Conservation (phyloP, 192 early-diverging fungal species). For the Geranomyces variabilis region DNA sequence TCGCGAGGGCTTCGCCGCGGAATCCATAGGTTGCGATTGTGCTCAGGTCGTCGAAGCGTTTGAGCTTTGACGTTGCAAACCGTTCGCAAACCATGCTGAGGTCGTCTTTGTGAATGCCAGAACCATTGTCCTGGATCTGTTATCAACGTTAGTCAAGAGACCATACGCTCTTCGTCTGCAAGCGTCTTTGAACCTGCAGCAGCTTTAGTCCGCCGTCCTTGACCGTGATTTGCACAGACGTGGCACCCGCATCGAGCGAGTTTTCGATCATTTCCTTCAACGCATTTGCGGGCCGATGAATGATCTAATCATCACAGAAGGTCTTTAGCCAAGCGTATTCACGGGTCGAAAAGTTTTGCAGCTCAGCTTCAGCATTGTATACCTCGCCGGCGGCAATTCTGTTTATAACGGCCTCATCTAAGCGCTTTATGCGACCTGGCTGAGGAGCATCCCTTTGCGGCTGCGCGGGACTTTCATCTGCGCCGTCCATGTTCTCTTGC, state of each 20-base stretch:
- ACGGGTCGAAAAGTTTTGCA: no score
- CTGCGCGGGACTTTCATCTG: not conserved
- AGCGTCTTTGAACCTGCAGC: conserved; percentile 91
- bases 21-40: conserved; percentile 92
- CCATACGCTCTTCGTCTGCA: not conserved
- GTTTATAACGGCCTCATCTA: conserved; percentile 89
- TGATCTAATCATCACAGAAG: conserved; percentile 64
- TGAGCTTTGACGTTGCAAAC: conserved; percentile 94
- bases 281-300: conserved; percentile 93
- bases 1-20: conserved; percentile 95
- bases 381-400: conserved; percentile 97
- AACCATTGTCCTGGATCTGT: conserved; percentile 92
- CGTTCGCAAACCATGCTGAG: conserved; percentile 89
- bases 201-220: conserved; percentile 95
- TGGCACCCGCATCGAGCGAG: conserved; percentile 90
- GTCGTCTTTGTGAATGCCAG: conserved; percentile 87
- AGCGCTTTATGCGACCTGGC: conserved; percentile 68
- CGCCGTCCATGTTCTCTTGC: not conserved
- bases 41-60: conserved; percentile 80
- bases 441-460: not conserved
- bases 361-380: not conserved
- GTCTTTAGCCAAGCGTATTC: not conserved
- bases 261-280: conserved; percentile 98
- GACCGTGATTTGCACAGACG: conserved; percentile 75
- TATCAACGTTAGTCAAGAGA: not conserved